phyloP scores from a whole-genome alignment of 805 yeast species.

The Candida quercuum region DNA sequence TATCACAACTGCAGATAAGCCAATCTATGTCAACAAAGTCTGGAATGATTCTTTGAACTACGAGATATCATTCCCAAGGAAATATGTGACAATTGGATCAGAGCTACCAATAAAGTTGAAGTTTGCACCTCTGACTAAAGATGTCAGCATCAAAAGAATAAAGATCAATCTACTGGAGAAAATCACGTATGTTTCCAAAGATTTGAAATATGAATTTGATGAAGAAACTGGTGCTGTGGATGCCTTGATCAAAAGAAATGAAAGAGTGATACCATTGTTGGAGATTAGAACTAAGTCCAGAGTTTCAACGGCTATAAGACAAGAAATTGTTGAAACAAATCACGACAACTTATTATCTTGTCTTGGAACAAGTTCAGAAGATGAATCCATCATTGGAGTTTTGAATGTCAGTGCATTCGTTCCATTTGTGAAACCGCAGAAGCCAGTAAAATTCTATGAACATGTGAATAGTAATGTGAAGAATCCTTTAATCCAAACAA shows the following conservation, averaged over 20 bases:
- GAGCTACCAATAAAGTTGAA: constrained; percentile 58
- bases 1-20: constrained; percentile 48
- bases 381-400: constrained; percentile 19
- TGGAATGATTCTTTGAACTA: constrained; percentile 73
- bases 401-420: constrained; percentile 12
- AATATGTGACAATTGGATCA: constrained; percentile 60
- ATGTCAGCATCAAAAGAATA: constrained; percentile 55
- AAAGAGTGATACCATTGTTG: constrained; percentile 51
- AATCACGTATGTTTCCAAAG: constrained; percentile 56
- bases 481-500: constrained; percentile 1
- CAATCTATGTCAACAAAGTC: constrained; percentile 67
- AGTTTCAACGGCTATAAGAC: constrained; percentile 41
- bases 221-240: constrained; percentile 18
- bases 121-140: constrained; percentile 60
- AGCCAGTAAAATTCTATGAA: constrained; percentile 2
- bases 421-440: constrained; percentile 19
- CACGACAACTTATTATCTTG: constrained; percentile 59
- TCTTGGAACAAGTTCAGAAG: constrained; percentile 23
- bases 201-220: constrained; percentile 47
- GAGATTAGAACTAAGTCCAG: constrained; percentile 58
- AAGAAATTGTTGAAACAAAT: constrained; percentile 51
- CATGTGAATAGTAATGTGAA: not conserved
- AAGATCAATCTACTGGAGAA: constrained; percentile 63
- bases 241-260: constrained; percentile 24
- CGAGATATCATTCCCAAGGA: constrained; percentile 65